phyloP scores from a whole-genome alignment of 164 flowering plant species.

The Macadamia integrifolia region DNA sequence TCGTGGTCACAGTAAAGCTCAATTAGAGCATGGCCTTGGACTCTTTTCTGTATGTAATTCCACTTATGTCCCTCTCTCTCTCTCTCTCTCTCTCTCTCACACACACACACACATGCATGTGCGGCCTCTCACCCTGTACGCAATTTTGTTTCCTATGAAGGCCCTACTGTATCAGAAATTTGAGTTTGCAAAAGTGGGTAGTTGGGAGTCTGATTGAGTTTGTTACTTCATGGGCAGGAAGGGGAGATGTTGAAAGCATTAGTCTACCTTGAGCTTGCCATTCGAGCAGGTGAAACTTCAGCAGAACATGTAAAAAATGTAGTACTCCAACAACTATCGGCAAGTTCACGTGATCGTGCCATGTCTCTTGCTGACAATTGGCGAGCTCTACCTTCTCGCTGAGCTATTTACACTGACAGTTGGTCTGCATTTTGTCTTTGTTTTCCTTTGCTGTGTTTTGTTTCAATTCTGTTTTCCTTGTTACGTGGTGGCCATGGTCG shows the following conservation, averaged over 20 bases:
- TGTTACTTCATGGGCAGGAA: conserved; percentile 42
- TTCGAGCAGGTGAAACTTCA: conserved; percentile 74
- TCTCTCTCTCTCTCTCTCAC: too few species aligned
- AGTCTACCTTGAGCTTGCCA: conserved; percentile 78
- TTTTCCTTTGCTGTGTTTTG: too few species aligned
- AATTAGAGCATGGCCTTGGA: conserved; percentile 70
- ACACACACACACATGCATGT: not conserved
- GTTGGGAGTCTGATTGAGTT: conserved; percentile 4
- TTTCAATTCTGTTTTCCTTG: too few species aligned
- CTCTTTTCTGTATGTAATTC: conserved; percentile 65
- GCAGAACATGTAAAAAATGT: conserved; percentile 65
- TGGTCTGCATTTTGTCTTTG: too few species aligned
- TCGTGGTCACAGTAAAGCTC: conserved; percentile 86
- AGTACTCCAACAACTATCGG: conserved; percentile 52
- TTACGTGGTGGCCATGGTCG: too few species aligned
- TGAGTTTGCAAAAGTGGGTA: not conserved
- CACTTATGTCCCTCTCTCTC: too few species aligned
- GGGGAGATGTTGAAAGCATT: conserved; percentile 75
- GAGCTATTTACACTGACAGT: conserved; percentile 8
- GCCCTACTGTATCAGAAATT: not conserved
- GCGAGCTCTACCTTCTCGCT: conserved; percentile 52
- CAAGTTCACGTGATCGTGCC: conserved; percentile 48
- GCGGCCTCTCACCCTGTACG: not conserved
- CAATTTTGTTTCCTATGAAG: not conserved
- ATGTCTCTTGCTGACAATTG: conserved; percentile 62